These are phyloP conservation scores for Podila clonocystis DNA, from an alignment of 192 early-diverging fungal species.

Conservation along the genomic window DNA sequence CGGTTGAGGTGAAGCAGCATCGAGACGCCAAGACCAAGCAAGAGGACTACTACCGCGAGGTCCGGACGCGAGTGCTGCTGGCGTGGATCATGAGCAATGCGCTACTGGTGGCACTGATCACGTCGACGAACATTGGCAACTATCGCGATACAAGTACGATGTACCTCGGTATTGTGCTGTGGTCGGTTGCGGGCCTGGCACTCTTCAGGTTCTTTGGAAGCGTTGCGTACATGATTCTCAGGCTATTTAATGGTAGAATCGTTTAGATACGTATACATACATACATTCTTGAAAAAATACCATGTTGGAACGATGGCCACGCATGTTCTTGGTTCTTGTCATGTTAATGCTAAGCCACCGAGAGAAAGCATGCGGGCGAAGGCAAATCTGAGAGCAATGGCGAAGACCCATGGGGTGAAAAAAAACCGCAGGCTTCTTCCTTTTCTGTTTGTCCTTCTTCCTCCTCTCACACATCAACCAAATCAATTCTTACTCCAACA, in stretches of 20 bases:
- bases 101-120: constrained; percentile 68
- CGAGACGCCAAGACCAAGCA: constrained; percentile 59
- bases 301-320: too few species aligned
- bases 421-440: too few species aligned
- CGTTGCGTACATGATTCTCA: constrained; percentile 64
- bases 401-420: too few species aligned
- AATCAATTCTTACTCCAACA: too few species aligned
- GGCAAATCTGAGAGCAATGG: too few species aligned
- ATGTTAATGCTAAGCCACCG: too few species aligned
- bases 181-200: constrained; percentile 69
- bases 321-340: too few species aligned
- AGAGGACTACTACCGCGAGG: constrained; percentile 82
- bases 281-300: too few species aligned
- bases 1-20: constrained; percentile 34
- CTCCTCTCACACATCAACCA: too few species aligned
- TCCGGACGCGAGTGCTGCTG: constrained; percentile 78
- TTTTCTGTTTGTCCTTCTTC: too few species aligned
- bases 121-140: constrained; percentile 26
- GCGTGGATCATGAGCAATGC: constrained; percentile 81
- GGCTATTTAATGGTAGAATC: constrained; percentile 51
- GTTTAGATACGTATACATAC: background rate
- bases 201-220: constrained; percentile 72
- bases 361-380: too few species aligned
- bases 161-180: constrained; percentile 72
- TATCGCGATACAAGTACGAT: constrained; percentile 12